Evolutionary conservation across 2,329 filamentous ascomycete species (phyloP), one percentile per base, ranked within the genome.

Genomic region (Colletotrichum sp.): DNA sequence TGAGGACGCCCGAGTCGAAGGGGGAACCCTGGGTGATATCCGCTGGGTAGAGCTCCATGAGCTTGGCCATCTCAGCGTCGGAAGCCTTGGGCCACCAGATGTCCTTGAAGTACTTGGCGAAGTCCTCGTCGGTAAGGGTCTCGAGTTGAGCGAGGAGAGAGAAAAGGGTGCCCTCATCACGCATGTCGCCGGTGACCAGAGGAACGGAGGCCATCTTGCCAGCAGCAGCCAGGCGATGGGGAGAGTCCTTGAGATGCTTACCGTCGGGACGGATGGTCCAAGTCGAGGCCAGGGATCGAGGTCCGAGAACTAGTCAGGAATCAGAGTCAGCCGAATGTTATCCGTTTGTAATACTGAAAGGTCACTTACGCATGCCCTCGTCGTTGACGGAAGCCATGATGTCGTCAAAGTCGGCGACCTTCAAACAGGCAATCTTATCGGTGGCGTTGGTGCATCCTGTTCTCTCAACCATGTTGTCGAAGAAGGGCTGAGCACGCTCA

Each of bases 121-220:
- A 62, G 21, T 38, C 56, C 9, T 69, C 56, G 5, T 73, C 38
- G 1, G 70, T 34, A 13, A 68, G 55, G 3, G 55, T 72, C n/a
- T 68, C 55, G 9, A 68, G 64, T 8, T 64, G 65, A 26, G 70
- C 70, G 21, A 73, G 56, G 16, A 93, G 85, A 6, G 90, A 86
- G 80, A 93, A 93, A 6, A 94, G 81, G 0, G 92, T 93, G 8
- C 91, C 91, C 81, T 94, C 92, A 80, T 94, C 92, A 84, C 93
- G 91, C 82, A 91, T 89, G 79, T 92, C 87, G 43, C 92, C 91
- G 30, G 91, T 84, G 71, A 94, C 92, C 79, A 93, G 88, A 3
- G 92, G 92, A 0, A 94, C 89, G 9, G 55, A 62, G 3, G 70
- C 70, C 64, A 73, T 73, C 56, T 62, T 73, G 12, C 65, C 65